Base-by-base conservation (phyloP, 805 yeast genomes). In the Myxozyma kluyveri region DNA sequence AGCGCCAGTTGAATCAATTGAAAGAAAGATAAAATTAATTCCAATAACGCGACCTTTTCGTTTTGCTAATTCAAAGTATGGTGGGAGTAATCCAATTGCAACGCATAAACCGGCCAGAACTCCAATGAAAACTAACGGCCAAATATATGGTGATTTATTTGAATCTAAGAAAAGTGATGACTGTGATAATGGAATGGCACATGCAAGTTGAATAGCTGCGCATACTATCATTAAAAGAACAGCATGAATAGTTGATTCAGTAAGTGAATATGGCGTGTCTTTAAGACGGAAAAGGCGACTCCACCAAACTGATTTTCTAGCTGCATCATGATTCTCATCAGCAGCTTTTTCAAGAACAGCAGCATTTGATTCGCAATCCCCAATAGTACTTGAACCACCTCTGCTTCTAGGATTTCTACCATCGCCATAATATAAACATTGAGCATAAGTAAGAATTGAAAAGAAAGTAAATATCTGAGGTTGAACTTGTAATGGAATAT, bases 21-120 rank as follows among this genome's bases (percentile, higher is more conserved):
- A 63, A 52, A 91, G 72, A 58, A 91, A 91, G 2, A 85, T 60
- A 63, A 91, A 89, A 65, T 89, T 89, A 63, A 91, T 84, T 0
- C 98, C 98, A 2, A 89, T 81, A 2, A 91, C 97, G 32, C 85
- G 71, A 1, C 97, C 97, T 46, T 79, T 68, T 57, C 96, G 75
- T 63, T 88, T 86, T 29, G 81, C 77, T 23, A 91, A 70, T 66
- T 91, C 97, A 61, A 81, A 82, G 66, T 90, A 91, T 3, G 97
- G 96, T 0, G 97, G 97, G 0, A 91, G 58, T 32, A 91, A 73
- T 0, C 98, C 98, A 2, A 77, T 65, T 0, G 86, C 93, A 6
- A 91, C 71, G 18, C 87, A 65, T 0, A 90, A 73, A 0, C 93
- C 80, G 0, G 97, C 96, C 17, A 88, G 56, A 26, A 87, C 78